Base-by-base conservation (phyloP, 805 yeast species). In the Ogataea thermomethanolica region DNA sequence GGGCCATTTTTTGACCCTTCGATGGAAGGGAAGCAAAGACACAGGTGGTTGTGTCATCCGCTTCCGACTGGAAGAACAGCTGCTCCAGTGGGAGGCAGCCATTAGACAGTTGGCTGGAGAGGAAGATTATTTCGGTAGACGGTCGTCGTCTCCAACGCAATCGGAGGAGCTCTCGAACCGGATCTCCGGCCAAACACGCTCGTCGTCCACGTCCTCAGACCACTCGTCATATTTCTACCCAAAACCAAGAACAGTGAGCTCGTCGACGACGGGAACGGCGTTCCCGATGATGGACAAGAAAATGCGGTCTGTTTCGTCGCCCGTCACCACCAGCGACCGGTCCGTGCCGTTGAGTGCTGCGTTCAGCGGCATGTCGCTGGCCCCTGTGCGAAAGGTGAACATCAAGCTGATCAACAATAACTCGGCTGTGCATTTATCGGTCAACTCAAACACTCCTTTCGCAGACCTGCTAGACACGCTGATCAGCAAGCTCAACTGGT, bases 1-100 rank as follows among this genome's bases (percentile, higher is more conserved):
- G n/a, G 80, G 81, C 5, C 78, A 80, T 55, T 74, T 76, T 10
- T 65, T 84, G 49, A 75, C 81, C 26, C 74, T 84, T 8, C 75
- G 85, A 11, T 85, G 93, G 93, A 78, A 81, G n/a, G 93, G 95
- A 7, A 79, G 82, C 37, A 81, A 79, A 53, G 97, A 90, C 49
- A 80, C 85, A 22, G 96, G 96, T 10, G 79, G 86, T 13, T 89
- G 93, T 52, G 77, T 88, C 12, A 72, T 93, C 57, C 74, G 86
- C 41, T 88, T 88, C 62, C 75, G 83, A 45, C 83, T 83, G 37
- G 97, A 90, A 54, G 98, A 93, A 59, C 71, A 73, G 12, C 71
- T 95, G 48, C 74, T 73, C 43, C 91, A 83, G 59, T 93, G 98
- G 98, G 87, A 78, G 43, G 59, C 67, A 2, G 76, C 88, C 46